Conservation (phyloP, 305 asterid genomes). For the Fraxinus latifolia region DNA sequence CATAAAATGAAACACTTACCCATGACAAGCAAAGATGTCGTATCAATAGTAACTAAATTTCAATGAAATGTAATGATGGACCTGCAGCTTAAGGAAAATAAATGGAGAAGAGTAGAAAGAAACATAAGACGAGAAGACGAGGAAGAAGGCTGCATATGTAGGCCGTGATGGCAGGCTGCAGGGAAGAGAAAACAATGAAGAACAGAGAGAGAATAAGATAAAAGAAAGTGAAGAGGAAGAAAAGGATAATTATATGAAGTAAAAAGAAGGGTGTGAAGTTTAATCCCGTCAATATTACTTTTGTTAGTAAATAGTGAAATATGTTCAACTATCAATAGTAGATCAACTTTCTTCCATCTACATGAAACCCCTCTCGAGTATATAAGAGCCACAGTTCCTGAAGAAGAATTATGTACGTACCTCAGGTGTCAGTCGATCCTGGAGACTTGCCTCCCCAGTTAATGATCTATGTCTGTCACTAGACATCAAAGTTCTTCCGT, state of each 20-base stretch:
- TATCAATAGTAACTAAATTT: neutral
- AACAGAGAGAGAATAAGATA: neutral
- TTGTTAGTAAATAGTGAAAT: neutral
- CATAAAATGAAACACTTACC: neutral
- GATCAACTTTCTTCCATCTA: neutral
- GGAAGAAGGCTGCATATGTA: neutral
- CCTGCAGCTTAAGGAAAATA: neutral
- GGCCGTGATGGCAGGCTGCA: neutral
- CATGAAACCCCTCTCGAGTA: neutral
- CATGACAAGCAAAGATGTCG: neutral
- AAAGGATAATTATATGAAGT: neutral
- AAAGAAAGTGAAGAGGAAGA: neutral
- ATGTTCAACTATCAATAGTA: neutral
- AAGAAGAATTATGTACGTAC: conserved; percentile 29
- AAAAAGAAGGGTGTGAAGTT: neutral
- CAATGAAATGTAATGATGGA: neutral
- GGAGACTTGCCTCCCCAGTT: conserved; percentile 42
- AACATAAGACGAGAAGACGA: neutral
- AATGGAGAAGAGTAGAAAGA: neutral
- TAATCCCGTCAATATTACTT: neutral
- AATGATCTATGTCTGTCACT: conserved; percentile 53
- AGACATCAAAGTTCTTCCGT: conserved; percentile 32
- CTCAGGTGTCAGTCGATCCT: conserved; percentile 45
- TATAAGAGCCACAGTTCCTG: neutral
- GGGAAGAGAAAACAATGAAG: neutral